Conservation (phyloP, 129 eudicot genomes). For the Erigeron canadensis region DNA sequence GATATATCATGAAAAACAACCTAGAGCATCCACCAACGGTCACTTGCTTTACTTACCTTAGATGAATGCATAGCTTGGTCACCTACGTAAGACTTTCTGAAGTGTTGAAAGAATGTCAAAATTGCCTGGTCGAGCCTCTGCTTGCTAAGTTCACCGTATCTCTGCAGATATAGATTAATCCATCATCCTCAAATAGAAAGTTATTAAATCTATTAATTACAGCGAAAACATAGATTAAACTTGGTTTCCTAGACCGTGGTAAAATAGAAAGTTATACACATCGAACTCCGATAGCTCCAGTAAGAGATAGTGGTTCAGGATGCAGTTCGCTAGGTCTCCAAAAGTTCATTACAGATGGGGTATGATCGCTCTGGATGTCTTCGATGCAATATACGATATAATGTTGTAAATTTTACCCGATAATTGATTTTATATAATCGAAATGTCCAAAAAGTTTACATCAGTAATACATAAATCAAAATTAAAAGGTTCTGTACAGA, state of each 20-base stretch:
- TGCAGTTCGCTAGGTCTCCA: too few relatives aligned
- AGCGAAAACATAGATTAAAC: not conserved
- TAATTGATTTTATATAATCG: too few relatives aligned
- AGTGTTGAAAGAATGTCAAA: slow-evolving; percentile 82
- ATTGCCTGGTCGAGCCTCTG: slow-evolving; percentile 97
- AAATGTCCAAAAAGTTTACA: too few relatives aligned
- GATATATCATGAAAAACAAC: not conserved
- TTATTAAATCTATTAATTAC: not conserved
- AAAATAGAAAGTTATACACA: not conserved
- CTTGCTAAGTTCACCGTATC: slow-evolving; percentile 83
- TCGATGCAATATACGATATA: too few relatives aligned
- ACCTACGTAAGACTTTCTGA: slow-evolving; percentile 92
- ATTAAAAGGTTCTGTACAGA: too few relatives aligned
- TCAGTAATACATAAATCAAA: too few relatives aligned
- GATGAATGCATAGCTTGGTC: slow-evolving; percentile 98
- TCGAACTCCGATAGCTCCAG: too few relatives aligned
- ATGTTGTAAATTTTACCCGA: too few relatives aligned
- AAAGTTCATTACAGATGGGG: too few relatives aligned
- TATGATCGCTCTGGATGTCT: too few relatives aligned
- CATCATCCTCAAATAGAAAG: slow-evolving; percentile 5
- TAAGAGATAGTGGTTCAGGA: too few relatives aligned
- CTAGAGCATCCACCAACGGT: slow-evolving; percentile 20
- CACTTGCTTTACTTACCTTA: slow-evolving; percentile 50
- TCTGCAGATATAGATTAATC: slow-evolving; percentile 46
- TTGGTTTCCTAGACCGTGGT: not conserved